phyloP scores from a whole-genome alignment of 2,329 filamentous ascomycete genomes.

The Pseudonectria buxi region DNA sequence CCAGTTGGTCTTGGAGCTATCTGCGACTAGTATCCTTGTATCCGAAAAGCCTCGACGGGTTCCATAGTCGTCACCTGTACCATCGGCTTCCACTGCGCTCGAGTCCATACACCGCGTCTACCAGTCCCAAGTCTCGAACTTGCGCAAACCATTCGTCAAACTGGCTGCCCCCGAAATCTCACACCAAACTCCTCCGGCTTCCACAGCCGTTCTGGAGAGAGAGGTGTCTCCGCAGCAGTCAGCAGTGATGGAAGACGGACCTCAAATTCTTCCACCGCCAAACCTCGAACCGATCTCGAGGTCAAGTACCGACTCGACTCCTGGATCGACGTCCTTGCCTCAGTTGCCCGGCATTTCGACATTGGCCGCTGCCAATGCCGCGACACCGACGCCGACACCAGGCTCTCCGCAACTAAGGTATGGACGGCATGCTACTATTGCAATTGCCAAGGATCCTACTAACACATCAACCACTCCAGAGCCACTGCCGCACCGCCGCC shows the following conservation, averaged over 20 bases:
- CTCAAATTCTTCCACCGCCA: conserved; percentile 32
- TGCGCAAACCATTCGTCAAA: neutral
- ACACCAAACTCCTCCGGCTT: conserved; percentile 2
- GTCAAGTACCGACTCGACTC: conserved; percentile 43
- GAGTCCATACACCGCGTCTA: too few relatives aligned
- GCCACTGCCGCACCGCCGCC: conserved; percentile 14
- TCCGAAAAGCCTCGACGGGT: too few relatives aligned
- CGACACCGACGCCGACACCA: conserved; percentile 26
- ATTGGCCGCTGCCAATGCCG: conserved; percentile 35
- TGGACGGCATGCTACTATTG: conserved; percentile 23
- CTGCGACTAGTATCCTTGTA: too few relatives aligned
- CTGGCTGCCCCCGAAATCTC: neutral
- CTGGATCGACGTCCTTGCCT: conserved; percentile 33
- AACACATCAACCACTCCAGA: conserved; percentile 11
- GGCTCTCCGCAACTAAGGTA: conserved; percentile 42
- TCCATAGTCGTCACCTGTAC: too few relatives aligned
- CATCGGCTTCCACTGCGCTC: too few relatives aligned
- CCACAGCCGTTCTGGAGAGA: conserved; percentile 1
- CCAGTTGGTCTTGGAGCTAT: too few relatives aligned
- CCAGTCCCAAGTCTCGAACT: too few relatives aligned
- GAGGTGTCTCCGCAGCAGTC: conserved; percentile 1
- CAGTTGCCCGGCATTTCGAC: conserved; percentile 42
- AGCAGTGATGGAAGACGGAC: conserved; percentile 41
- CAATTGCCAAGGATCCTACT: conserved; percentile 7
- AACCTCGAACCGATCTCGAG: conserved; percentile 42